Percentiles rank a stretch among this genome's conserved stretches.
These are phyloP conservation scores for Butyriboletus loyo DNA, from an alignment of 768 basidiomycete genomes.

Conservation along the genomic window DNA sequence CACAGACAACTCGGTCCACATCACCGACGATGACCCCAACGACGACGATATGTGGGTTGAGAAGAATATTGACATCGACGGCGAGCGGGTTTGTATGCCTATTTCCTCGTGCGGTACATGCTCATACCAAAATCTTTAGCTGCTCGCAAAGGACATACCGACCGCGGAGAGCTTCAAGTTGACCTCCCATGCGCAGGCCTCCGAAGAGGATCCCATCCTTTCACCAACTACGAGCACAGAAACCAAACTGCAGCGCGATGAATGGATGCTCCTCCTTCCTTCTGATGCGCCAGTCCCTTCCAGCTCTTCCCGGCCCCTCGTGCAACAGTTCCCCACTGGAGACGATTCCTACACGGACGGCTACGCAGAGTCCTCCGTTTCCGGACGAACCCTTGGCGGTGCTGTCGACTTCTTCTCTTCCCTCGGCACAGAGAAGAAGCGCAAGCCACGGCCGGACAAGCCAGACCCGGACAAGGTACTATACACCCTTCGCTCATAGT, in stretches of 20 bases:
- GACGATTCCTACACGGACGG: constrained; percentile 63
- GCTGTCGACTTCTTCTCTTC: constrained; percentile 87
- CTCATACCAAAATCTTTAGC: constrained; percentile 35
- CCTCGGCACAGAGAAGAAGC: constrained; percentile 78
- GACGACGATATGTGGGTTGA: constrained; percentile 84
- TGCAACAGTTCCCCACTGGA: constrained; percentile 24
- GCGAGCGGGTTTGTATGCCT: constrained; percentile 58
- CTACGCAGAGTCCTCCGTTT: constrained; percentile 51
- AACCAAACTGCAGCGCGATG: constrained; percentile 61
- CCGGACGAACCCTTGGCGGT: constrained; percentile 48
- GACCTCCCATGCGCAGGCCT: constrained; percentile 53
- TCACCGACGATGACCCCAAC: constrained; percentile 70
- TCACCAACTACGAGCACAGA: constrained; percentile 47
- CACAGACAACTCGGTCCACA: constrained; percentile 32
- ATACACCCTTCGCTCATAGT: neutral
- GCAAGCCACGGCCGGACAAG: constrained; percentile 54
- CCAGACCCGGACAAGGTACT: constrained; percentile 72
- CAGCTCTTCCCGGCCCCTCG: constrained; percentile 30
- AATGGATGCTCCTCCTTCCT: constrained; percentile 82
- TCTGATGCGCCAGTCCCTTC: constrained; percentile 25
- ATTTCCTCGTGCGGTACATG: neutral
- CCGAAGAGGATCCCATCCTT: constrained; percentile 44
- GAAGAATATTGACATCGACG: constrained; percentile 79
- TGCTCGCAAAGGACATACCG: constrained; percentile 71
- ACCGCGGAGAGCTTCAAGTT: constrained; percentile 69